Percentiles rank a stretch among this genome's conserved stretches.
Evolutionary conservation across 306 rosid species (phyloP).

Genomic region (Sophora flavescens): DNA sequence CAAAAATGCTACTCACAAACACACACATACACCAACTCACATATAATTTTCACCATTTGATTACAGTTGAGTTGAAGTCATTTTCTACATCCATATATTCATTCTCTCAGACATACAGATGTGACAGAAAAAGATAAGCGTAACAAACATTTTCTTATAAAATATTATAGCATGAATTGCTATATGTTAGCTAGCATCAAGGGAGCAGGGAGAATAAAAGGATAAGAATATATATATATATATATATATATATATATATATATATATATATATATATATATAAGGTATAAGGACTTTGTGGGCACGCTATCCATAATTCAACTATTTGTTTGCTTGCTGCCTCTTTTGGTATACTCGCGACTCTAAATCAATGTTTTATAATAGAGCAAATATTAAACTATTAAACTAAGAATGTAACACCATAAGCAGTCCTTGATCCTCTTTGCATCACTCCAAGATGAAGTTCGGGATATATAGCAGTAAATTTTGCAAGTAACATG

Average conservation of each 20-base stretch:
- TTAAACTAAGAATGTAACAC: conserved; percentile 1
- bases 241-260: too few relatives aligned
- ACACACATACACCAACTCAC: too few relatives aligned
- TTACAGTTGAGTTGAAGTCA: too few relatives aligned
- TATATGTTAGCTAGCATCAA: conserved; percentile 16
- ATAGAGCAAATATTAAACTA: not conserved
- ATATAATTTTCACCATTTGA: too few relatives aligned
- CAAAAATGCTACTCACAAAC: too few relatives aligned
- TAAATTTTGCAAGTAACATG: not conserved
- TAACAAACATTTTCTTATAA: too few relatives aligned
- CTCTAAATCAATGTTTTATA: not conserved
- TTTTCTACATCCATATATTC: too few relatives aligned
- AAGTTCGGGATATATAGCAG: not conserved
- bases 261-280: too few relatives aligned
- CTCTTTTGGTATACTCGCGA: not conserved
- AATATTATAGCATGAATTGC: not conserved
- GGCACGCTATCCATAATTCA: conserved; percentile 42
- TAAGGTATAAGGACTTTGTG: conserved; percentile 35
- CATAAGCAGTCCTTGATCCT: not conserved
- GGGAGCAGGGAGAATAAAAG: not conserved
- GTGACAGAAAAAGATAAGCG: too few relatives aligned
- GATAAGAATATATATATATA: not conserved
- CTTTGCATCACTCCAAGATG: not conserved
- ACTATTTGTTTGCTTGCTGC: not conserved
- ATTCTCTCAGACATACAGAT: too few relatives aligned